These are phyloP conservation scores for Diplogelasinospora grovesii DNA, from an alignment of 495 filamentous ascomycete genomes.

Conservation along the genomic window DNA sequence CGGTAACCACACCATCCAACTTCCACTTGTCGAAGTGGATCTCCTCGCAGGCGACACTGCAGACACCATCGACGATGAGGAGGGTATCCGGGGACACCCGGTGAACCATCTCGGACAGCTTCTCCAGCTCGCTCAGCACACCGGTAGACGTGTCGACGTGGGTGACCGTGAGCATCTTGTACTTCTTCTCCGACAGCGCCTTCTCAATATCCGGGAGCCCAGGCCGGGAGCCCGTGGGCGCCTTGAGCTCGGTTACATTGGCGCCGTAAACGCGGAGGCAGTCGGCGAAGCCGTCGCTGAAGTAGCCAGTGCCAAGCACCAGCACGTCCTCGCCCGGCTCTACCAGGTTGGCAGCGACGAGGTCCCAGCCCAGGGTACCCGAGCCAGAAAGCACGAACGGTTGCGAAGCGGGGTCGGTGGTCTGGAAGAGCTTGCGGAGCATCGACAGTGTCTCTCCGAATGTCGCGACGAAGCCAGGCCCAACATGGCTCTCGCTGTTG, in stretches of 20 bases:
- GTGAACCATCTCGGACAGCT: slow-evolving; percentile 72
- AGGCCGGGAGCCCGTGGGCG: slow-evolving; percentile 82
- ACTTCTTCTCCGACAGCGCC: slow-evolving; percentile 78
- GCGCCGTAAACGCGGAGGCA: slow-evolving; percentile 88
- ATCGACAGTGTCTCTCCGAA: slow-evolving; percentile 87
- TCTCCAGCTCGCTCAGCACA: slow-evolving; percentile 83
- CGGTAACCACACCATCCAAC: slow-evolving; percentile 87
- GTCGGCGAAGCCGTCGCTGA: slow-evolving; percentile 89
- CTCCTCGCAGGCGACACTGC: slow-evolving; percentile 92
- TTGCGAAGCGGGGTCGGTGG: slow-evolving; percentile 70
- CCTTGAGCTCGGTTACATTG: slow-evolving; percentile 80
- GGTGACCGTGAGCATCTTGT: slow-evolving; percentile 89
- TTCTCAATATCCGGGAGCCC: slow-evolving; percentile 79
- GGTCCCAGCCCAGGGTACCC: slow-evolving; percentile 93
- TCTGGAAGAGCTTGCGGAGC: slow-evolving; percentile 90
- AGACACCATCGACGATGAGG: slow-evolving; percentile 90
- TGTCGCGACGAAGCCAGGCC: slow-evolving; percentile 74
- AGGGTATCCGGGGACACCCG: slow-evolving; percentile 84
- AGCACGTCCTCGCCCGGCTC: slow-evolving; percentile 86
- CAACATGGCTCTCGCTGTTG: slow-evolving; percentile 83
- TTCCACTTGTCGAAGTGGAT: slow-evolving; percentile 93
- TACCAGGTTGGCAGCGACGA: slow-evolving; percentile 83
- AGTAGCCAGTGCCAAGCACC: slow-evolving; percentile 94
- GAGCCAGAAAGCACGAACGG: slow-evolving; percentile 92
- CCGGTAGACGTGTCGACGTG: slow-evolving; percentile 97